Percentiles rank a stretch among this genome's conserved stretches.
Evolutionary conservation across 2,329 filamentous ascomycete genomes (phyloP).

Genomic region (Colletotrichum sp.): DNA sequence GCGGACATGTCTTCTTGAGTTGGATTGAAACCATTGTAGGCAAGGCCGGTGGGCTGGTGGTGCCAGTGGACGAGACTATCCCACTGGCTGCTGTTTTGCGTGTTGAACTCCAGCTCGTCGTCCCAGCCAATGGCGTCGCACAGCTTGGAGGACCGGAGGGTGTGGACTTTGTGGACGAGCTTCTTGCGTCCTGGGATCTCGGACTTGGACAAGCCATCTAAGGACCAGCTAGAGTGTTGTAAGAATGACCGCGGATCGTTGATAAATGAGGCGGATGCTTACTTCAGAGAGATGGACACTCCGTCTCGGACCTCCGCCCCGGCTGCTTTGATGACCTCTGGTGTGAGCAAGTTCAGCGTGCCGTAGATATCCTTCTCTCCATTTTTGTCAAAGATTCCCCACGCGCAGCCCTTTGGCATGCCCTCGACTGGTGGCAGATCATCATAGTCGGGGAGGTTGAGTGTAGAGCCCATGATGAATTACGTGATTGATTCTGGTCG

Average conservation of each 20-base stretch:
- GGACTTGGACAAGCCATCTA: constrained; percentile 43
- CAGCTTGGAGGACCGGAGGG: constrained; percentile 34
- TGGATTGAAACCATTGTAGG: constrained; percentile 55
- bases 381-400: constrained; percentile 57
- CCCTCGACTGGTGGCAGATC: constrained; percentile 43
- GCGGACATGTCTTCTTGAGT: constrained; percentile 33
- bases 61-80: constrained; percentile 55
- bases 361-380: constrained; percentile 55
- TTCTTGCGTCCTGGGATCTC: constrained; percentile 37
- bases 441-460: constrained; percentile 47
- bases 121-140: constrained; percentile 41
- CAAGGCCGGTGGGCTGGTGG: constrained; percentile 44
- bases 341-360: constrained; percentile 58
- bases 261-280: constrained; percentile 5
- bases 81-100: constrained; percentile 61
- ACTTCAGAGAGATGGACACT: constrained; percentile 59
- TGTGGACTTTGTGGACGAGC: constrained; percentile 39
- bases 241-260: not conserved
- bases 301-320: constrained; percentile 50
- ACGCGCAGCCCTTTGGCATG: constrained; percentile 54
- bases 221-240: constrained; percentile 38
- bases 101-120: constrained; percentile 60
- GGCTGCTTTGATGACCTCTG: constrained; percentile 45
- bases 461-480: not conserved
- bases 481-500: no score